Evolutionary conservation across 345 rosid species (phyloP).

Genomic region (Anacardium occidentale): DNA sequence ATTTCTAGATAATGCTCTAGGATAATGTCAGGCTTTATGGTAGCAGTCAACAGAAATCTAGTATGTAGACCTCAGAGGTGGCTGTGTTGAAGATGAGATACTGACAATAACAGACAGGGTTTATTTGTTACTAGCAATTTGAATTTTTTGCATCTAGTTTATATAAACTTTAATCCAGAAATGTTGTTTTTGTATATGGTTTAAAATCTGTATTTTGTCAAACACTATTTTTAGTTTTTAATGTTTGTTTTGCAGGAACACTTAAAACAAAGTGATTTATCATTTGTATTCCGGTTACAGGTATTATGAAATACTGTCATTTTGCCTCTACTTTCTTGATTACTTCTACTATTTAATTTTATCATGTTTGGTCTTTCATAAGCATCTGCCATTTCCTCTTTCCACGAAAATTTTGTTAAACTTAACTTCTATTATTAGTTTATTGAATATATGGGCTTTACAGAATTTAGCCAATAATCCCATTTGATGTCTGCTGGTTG

Average conservation of each 20-base stretch:
- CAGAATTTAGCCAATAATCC: not conserved
- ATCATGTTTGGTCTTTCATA: not conserved
- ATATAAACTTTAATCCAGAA: not conserved
- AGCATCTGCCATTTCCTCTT: not conserved
- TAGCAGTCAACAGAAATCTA: too few species aligned
- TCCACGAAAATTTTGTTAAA: not conserved
- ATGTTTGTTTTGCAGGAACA: conserved; percentile 66
- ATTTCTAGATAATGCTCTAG: not conserved
- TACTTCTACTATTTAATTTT: too few species aligned
- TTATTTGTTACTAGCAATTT: not conserved
- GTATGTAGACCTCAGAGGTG: not conserved
- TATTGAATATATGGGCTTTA: not conserved
- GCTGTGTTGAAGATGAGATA: not conserved
- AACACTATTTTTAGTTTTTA: conserved; percentile 19
- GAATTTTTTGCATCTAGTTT: conserved; percentile 3
- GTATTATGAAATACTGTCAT: conserved; percentile 31
- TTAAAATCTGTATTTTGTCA: not conserved
- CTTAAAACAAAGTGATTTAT: conserved; percentile 85
- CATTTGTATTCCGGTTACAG: conserved; percentile 93
- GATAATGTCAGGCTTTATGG: not conserved
- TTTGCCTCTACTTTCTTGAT: conserved; percentile 3
- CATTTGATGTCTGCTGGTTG: not conserved
- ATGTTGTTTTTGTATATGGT: not conserved
- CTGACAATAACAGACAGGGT: not conserved
- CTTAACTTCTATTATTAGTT: not conserved